Base-by-base conservation (phyloP, 495 filamentous ascomycete species). In the Polyplosphaeria fusca region DNA sequence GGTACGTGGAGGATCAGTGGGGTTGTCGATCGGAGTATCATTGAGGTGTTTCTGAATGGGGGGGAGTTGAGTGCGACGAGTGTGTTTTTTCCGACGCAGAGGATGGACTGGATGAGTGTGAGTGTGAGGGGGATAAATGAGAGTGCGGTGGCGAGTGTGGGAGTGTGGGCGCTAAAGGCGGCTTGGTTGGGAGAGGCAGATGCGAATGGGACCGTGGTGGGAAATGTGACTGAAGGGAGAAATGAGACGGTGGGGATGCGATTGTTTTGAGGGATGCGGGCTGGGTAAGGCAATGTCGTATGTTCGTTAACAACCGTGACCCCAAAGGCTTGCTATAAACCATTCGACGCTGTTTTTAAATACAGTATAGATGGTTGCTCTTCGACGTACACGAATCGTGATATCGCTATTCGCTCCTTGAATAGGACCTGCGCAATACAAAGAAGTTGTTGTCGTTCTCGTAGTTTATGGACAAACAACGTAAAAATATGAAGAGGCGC, bases 11-110 rank as follows among this genome's bases (percentile, higher is more conserved):
- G 56, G 4, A 49, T 78, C 22, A 62, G 68, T 23, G 77, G 70
- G 0, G 70, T 82, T 1, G 70, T 80, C 16, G 79, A 82, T 47
- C 65, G 77, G 7, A 72, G 68, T n/a, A 73, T 80, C 42, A 65
- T 79, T 13, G 77, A 82, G 58, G 72, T 79, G 3, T 80, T 78
- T 56, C 40, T 79, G 5, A 71, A 75, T 45, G 66, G 67, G 12
- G 78, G 77, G 7, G 60, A 70, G 42, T 68, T 71, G 49, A 69
- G 58, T 45, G 76, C 67, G 3, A 80, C 75, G 22, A 69, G 70
- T 45, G 68, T 66, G 0, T 80, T 80, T 59, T 80, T 73, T 57
- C 68, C 77, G 2, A 55, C 67, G 18, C 63, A 68, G 26, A 66
- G 63, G 19, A 61, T 80, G 14, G 74, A 78, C 55, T 66, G 46